Conservation (phyloP, 495 filamentous ascomycete species). For the Neurospora tetraspora region DNA sequence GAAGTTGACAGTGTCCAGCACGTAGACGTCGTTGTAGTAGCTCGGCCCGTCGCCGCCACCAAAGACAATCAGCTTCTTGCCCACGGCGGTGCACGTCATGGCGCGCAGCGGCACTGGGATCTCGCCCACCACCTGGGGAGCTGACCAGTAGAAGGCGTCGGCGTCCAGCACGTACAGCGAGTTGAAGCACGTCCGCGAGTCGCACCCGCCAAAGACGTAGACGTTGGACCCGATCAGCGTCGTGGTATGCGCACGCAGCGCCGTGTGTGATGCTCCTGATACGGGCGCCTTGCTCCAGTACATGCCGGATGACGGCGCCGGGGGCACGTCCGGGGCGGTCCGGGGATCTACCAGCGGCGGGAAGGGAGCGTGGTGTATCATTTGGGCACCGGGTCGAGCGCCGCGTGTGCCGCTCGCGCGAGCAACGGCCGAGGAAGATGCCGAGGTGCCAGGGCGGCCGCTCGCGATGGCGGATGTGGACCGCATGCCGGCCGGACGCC, state of each 20-base stretch:
- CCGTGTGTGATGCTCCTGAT: constrained; percentile 45
- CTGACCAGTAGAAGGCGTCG: constrained; percentile 54
- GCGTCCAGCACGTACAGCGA: constrained; percentile 55
- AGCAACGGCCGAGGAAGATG: neutral
- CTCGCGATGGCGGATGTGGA: constrained; percentile 43
- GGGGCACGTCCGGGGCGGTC: constrained; percentile 46
- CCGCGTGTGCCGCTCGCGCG: constrained; percentile 20
- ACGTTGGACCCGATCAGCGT: constrained; percentile 51
- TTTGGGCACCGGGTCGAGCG: neutral
- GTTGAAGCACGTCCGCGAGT: constrained; percentile 53
- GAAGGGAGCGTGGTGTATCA: constrained; percentile 27
- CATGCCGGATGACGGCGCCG: constrained; percentile 57
- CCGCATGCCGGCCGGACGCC: constrained; percentile 30
- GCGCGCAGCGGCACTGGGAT: constrained; percentile 51
- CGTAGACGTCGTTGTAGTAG: constrained; percentile 61
- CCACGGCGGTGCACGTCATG: constrained; percentile 57
- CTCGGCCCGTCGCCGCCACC: constrained; percentile 56
- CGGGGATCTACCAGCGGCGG: constrained; percentile 47
- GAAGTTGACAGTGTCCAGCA: constrained; percentile 54
- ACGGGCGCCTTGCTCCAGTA: constrained; percentile 54
- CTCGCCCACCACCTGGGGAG: constrained; percentile 48
- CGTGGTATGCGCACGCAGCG: constrained; percentile 52
- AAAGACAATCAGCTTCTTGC: constrained; percentile 56
- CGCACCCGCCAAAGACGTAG: constrained; percentile 58
- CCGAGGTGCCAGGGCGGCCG: constrained; percentile 19